Base-by-base conservation (phyloP, 2,329 filamentous ascomycete species). In the Stylonectria norvegica region DNA sequence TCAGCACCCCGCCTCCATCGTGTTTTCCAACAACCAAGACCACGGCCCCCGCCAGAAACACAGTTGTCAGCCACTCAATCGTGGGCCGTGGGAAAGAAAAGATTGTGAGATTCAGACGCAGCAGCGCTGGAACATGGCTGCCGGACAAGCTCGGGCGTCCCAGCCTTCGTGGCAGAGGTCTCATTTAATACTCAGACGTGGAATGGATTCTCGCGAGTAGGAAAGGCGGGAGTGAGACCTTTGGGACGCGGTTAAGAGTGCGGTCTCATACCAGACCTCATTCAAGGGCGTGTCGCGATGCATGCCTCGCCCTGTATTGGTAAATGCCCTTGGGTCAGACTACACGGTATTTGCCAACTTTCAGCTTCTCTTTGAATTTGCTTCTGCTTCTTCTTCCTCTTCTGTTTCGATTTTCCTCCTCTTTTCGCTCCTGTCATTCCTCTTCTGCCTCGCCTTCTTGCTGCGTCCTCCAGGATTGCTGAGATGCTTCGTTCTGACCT, bases 191-290 rank as follows among this genome's bases (percentile, higher is more conserved):
- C 5, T 18, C n/a, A 17, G 23, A 14, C 20, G 36, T 51, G 50
- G 50, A 53, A 53, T 53, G 50, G 15, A 29, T 37, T 11, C 20
- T 28, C 28, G n/a, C 40, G 25, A 36, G 35, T 15, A 16, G 16
- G 38, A 39, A 42, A 43, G 40, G 31, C 31, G 40, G 44, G 33
- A 38, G 38, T 20, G 32, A 27, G 34, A 37, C 38, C 31, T 20
- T 38, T 11, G 20, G 25, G 36, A 25, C 20, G 29, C 31, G 34
- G 18, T 35, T 34, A 20, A 19, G 32, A 37, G 40, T 38, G 43
- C 40, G 36, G 32, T 38, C 41, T 35, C 50, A 49, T 53, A 31
- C 50, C 49, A 53, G 47, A 42, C 36, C 19, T 16, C 28, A 12
- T 7, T 15, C 8, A 15, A 9, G 19, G 15, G 7, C 31, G 31